Base-by-base conservation (phyloP, 371 early-diverging fungal genomes). In the Funneliformis caledonium region DNA sequence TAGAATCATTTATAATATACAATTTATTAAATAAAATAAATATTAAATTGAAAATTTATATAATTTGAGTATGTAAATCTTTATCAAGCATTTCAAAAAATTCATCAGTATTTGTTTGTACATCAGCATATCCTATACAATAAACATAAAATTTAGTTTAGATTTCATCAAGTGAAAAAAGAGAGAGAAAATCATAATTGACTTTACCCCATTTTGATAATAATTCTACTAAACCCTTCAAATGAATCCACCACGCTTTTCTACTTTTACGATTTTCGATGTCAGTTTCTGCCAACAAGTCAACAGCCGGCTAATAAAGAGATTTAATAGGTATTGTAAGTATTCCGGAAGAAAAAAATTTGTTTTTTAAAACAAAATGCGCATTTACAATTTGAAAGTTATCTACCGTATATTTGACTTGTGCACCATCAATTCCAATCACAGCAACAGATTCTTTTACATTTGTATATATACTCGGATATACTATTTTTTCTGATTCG, bases 401-500 rank as follows among this genome's bases (percentile, higher is more conserved):
- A 45, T 19, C 48, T 65, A 77, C 77, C 10, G 93, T 89, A 81
- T 92, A 95, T 43, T 87, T 87, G 70, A 96, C 90, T 33, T 89
- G 87, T 48, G 92, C 93, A 50, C 96, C 97, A 16, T 88, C 84
- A 77, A 97, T 91, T 73, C 99, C 99, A 60, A 97, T 92, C 4
- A 98, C 95, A 37, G 87, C 88, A 31, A 93, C 92, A 33, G 95
- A 91, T 26, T 90, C 90, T 5, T 87, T 83, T 7, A 81, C 78
- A 56, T 84, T 86, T 47, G 93, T 91, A 82, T 93, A 93, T 19
- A 94, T 93, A 5, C 86, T 83, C 52, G 92, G 94, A 33, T 84
- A 86, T 31, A 83, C 69, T 0, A 73, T 26, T 3, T 85, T 80
- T 4, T 62, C 65, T 9, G 89, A 85, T 2, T 83, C 76, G 14